Base-by-base conservation (phyloP, 306 rosid species). In the Hylodesmum podocarpum region DNA sequence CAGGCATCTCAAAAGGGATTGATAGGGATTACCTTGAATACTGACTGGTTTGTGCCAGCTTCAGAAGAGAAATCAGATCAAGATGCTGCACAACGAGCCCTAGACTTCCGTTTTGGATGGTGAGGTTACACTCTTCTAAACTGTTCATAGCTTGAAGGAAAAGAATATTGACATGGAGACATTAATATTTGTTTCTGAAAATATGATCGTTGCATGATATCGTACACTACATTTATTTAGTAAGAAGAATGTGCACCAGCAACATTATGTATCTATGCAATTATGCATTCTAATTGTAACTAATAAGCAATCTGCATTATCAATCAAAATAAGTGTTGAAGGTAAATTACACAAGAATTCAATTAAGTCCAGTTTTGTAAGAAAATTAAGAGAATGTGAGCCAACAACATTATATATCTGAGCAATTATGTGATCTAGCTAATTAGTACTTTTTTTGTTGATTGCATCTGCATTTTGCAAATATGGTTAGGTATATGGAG, bases 81-180 rank as follows among this genome's bases (percentile, higher is more conserved):
- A 3, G 67, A 80, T 1, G 94, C 97, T 55, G 94, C 94, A 2
- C 70, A 4, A 5, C 79, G 87, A 44, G 88, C 86, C 37, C 75
- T 89, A 67, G 93, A 91, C 77, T 91, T 91, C 80, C 73, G 83
- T 81, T 80, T 83, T 66, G 97, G 95, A 59, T 91, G 93, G 95
- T 89, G 83, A 59, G 74, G 41, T 70, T 76, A 55, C n/a, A n/a
- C n/a, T n/a, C n/a, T 53, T 31, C 39, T 80, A 18, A 67, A 66
- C 46, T 57, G 58, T 67, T 57, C 31, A 16, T 36, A 25, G 12
- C 65, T 81, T 16, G 12, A 46, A 74, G 16, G 54, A 10, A 43
- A 41, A 39, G 54, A 70, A 22, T 33, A 16, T 5, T 55, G 27
- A 55, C 37, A 46, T n/a, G 8, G 59, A 50, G 36, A 62, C 19